A percentile compares a stretch with the other conserved stretches of the same genome.
phyloP scores from a whole-genome alignment of 2,329 filamentous ascomycete species.

The Penicillium brevicompactum region DNA sequence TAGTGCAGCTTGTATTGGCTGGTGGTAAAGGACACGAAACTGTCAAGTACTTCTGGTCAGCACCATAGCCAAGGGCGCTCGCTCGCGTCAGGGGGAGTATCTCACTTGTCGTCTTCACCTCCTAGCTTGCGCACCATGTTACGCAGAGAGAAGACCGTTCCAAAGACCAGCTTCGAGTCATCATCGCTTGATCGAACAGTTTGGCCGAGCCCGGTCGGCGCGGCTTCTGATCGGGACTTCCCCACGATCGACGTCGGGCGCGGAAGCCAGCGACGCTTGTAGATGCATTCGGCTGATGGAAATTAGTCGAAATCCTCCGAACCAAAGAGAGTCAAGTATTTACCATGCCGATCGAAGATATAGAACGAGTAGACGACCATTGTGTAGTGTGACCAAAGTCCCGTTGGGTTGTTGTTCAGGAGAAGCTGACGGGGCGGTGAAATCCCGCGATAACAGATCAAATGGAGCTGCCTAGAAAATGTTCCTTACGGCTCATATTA shows the following conservation, averaged over 20 bases:
- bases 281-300: conserved; percentile 86
- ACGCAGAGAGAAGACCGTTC: conserved; percentile 90
- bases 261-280: conserved; percentile 81
- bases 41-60: conserved; percentile 33
- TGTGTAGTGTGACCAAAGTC: conserved; percentile 24
- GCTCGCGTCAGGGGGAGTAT: neutral
- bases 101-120: conserved; percentile 77
- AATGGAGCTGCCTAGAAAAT: conserved; percentile 19
- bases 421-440: conserved; percentile 25
- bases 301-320: conserved; percentile 11
- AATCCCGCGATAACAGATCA: conserved; percentile 16
- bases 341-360: conserved; percentile 98
- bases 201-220: conserved; percentile 36
- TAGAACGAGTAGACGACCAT: conserved; percentile 99
- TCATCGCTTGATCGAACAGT: conserved; percentile 64
- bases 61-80: neutral
- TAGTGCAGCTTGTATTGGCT: conserved; percentile 97
- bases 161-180: conserved; percentile 96
- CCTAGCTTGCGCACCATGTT: conserved; percentile 97
- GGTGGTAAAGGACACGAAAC: conserved; percentile 91
- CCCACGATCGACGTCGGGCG: conserved; percentile 50
- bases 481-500: neutral
- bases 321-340: conserved; percentile 8
- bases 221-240: conserved; percentile 50
- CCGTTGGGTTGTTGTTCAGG: conserved; percentile 24